Evolutionary conservation across 2,329 filamentous ascomycete genomes (phyloP), one percentile per base, ranked within the genome.

Genomic region (Calycina herbarum): DNA sequence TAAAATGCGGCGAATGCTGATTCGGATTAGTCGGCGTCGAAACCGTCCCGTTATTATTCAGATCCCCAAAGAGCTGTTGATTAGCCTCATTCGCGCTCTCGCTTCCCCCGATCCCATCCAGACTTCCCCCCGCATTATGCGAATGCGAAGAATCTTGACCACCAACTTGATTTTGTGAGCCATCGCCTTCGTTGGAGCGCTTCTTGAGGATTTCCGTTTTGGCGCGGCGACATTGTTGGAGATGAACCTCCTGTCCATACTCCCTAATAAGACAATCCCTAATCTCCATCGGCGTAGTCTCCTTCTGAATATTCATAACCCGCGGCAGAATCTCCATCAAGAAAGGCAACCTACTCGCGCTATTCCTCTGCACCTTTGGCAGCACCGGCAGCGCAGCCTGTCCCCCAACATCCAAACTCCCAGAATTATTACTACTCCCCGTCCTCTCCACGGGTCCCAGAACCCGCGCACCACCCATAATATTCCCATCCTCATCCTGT

Each of bases 251-350:
- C 1, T 72, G 71, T 11, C 74, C 74, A 64, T 73, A 75, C 56
- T 75, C 71, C 56, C 72, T 66, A 57, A 85, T 76, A 45, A 89
- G 78, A 61, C 83, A 80, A 64, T 89, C 86, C 56, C 82, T 80
- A 64, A 89, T 87, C 57, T 84, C 82, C 51, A 83, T 81, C 0
- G 86, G 86, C 62, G 83, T 86, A 1, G 85, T 88, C 67, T 88
- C 85, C 33, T 83, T 74, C 10, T 80, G 81, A 67, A 89, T 81
- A 67, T 77, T 80, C 82, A 89, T 86, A 73, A 87, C 82, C 62
- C 85, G 81, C 17, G 85, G 85, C 5, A 89, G 79, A 62, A 83
- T 83, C 66, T 89, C 86, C 72, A 85, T 81, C 2, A 89, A 79
- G 74, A 89, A 89, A 57, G 79, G 79, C 38, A 89, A 56, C 62